Evolutionary conservation across 768 basidiomycete species (phyloP).

Genomic region (Leccinum aurantiacum): DNA sequence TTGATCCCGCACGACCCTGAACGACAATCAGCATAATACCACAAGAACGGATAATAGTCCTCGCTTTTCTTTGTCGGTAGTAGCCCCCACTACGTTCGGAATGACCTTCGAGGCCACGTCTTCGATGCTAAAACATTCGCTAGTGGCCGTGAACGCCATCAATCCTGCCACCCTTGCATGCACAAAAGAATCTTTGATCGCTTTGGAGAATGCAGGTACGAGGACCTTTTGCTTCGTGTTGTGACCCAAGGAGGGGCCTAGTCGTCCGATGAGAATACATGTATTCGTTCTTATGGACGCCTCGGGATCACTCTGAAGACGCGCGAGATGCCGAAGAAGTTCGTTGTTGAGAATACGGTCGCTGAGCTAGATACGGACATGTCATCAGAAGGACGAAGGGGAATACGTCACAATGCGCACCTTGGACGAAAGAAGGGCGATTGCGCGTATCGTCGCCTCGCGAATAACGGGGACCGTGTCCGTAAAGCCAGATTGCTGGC

Average conservation of each 20-base stretch:
- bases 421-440: constrained; percentile 82
- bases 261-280: constrained; percentile 89
- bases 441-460: constrained; percentile 89
- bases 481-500: constrained; percentile 90
- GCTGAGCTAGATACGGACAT: constrained; percentile 53
- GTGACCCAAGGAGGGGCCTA: constrained; percentile 81
- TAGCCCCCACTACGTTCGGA: constrained; percentile 73
- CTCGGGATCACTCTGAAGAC: constrained; percentile 90
- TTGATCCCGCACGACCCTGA: constrained; percentile 89
- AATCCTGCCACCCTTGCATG: constrained; percentile 92
- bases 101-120: constrained; percentile 90
- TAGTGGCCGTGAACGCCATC: constrained; percentile 94
- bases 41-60: constrained; percentile 16
- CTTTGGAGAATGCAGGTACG: constrained; percentile 89
- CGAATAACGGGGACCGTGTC: constrained; percentile 94
- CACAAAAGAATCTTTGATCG: constrained; percentile 87
- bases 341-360: constrained; percentile 97
- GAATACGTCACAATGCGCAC: constrained; percentile 36
- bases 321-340: constrained; percentile 86
- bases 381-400: constrained; percentile 2
- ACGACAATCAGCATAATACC: not conserved
- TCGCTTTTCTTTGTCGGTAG: constrained; percentile 94
- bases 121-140: constrained; percentile 84
- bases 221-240: constrained; percentile 96
- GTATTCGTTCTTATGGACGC: constrained; percentile 97